Base-by-base conservation (phyloP, 1,139 yeast genomes). In the Suhomyces bribrorum region DNA sequence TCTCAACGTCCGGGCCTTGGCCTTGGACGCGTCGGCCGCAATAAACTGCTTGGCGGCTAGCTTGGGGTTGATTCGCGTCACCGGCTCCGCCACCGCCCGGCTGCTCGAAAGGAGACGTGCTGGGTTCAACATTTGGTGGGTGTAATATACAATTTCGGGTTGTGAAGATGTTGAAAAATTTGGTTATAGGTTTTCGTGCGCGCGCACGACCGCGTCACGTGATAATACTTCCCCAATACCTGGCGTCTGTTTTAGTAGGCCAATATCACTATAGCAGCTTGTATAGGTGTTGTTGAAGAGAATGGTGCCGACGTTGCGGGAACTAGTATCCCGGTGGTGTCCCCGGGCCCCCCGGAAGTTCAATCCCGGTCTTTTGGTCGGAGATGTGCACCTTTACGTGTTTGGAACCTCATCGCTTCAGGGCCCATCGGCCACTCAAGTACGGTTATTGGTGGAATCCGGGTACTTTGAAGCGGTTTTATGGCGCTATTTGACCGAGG, bases 401-500 rank as follows among this genome's bases (percentile, higher is more conserved):
- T 38, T 41, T 26, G 46, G 36, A n/a, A 5, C 35, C 23, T 18
- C 32, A 18, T 28, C 32, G 9, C 25, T 14, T 13, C 29, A 36
- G 27, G 28, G 34, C 23, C 35, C 41, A 12, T 26, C 31, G 7
- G 29, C 23, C 6, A 31, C 32, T 12, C 40, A 37, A 17, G 20
- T 38, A 8, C 29, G 37, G 2, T 26, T 52, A n/a, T 46, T 64
- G 29, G 24, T 46, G 5, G 47, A 51, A 9, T 48, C 61, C 4
- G 45, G 46, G 18, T 63, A 55, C 46, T 61, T 63, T 36, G 43
- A 51, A 15, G 40, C 51, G 16, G 57, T 64, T 28, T 56, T 73
- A 9, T 75, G 79, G 80, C 59, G 58, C 5, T 48, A 53, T 31
- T 72, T 73, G 41, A 62, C 62, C 33, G 58, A 53, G 12, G 74